Conservation (phyloP, 148 eudicot species). For the Arbutus unedo region DNA sequence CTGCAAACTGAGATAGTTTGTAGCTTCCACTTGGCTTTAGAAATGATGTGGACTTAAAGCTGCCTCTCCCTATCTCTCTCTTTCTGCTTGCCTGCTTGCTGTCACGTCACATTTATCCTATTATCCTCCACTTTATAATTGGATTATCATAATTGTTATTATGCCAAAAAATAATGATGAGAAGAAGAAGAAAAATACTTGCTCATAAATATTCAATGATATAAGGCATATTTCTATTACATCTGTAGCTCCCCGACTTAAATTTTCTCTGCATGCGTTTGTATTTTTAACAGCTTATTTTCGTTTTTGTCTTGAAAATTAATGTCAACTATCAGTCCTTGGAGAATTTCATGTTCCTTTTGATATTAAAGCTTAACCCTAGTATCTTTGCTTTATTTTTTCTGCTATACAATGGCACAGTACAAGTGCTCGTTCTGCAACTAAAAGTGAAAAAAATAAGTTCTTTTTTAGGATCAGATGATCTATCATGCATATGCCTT, state of each 20-base stretch:
- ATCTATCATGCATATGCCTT: background rate
- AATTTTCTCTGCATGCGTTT: background rate
- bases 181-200: background rate
- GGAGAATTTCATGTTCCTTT: background rate
- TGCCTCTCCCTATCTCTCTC: too few species aligned
- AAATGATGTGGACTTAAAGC: too few species aligned
- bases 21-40: background rate
- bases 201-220: background rate
- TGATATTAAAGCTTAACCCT: background rate
- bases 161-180: background rate
- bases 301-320: background rate
- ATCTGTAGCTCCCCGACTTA: background rate
- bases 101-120: too few species aligned
- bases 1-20: background rate
- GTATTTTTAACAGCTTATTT: background rate
- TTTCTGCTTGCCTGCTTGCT: too few species aligned
- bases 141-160: background rate
- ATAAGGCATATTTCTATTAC: background rate
- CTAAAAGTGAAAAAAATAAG: background rate
- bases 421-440: background rate
- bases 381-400: background rate
- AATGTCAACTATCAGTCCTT: background rate
- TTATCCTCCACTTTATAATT: background rate
- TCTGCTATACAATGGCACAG: background rate
- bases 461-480: background rate